Conservation (phyloP, 2,329 filamentous ascomycete species). For the Beauveria pseudobassiana region DNA sequence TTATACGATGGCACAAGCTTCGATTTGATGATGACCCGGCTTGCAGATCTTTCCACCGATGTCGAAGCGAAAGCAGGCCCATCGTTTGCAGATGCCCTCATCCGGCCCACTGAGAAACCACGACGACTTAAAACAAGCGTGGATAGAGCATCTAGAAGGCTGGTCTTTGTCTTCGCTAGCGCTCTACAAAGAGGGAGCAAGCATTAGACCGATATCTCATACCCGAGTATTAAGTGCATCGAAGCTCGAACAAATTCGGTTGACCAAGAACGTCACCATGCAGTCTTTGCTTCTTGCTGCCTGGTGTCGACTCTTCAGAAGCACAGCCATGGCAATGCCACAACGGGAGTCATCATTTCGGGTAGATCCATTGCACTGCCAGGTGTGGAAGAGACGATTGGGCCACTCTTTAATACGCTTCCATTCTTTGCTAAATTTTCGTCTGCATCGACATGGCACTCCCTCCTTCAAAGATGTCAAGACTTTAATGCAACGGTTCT, state of each 20-base stretch:
- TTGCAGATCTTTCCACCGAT: conserved; percentile 29
- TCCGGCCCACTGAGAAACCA: conserved; percentile 57
- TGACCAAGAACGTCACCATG: conserved; percentile 14
- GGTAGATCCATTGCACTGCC: conserved; percentile 66
- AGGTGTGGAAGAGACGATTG: conserved; percentile 59
- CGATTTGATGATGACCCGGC: conserved; percentile 53
- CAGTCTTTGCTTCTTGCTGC: conserved; percentile 51
- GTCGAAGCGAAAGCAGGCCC: conserved; percentile 30
- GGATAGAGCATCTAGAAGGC: conserved; percentile 49
- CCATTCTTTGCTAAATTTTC: conserved; percentile 53
- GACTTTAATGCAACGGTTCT: conserved; percentile 65
- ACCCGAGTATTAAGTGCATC: conserved; percentile 9
- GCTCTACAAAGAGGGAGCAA: background rate
- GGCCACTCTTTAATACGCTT: conserved; percentile 85
- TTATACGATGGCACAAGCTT: conserved; percentile 83
- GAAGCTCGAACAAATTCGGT: conserved; percentile 13
- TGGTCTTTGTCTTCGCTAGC: conserved; percentile 18
- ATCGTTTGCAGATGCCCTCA: conserved; percentile 58
- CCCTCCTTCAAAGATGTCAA: conserved; percentile 58
- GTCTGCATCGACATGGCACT: conserved; percentile 45
- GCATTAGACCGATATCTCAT: background rate
- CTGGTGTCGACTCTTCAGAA: conserved; percentile 57
- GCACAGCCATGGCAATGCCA: conserved; percentile 35
- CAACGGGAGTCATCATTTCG: conserved; percentile 70
- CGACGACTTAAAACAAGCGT: conserved; percentile 48